Base-by-base conservation (phyloP, 2,329 filamentous ascomycete genomes). In the Trichoderma cornu-damae region DNA sequence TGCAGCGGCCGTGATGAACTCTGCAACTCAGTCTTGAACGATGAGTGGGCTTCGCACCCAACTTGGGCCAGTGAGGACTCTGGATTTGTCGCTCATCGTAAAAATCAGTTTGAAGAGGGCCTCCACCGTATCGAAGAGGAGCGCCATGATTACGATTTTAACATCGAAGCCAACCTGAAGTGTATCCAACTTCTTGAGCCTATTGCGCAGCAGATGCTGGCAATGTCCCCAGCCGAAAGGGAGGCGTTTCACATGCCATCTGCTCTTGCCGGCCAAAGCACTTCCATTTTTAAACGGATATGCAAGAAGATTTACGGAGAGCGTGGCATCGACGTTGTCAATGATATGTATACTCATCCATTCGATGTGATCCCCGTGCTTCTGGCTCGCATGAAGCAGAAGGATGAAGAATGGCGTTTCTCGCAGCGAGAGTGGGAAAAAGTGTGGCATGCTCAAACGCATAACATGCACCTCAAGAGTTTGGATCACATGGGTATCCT, bases 1-100 rank as follows among this genome's bases (percentile, higher is more conserved):
- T 99, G 94, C 75, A 94, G 90, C 68, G 94, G 94, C 9, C 88
- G 94, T 44, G 94, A 99, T 68, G 91, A 96, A 70, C 86, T 99
- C 64, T 99, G 94, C 74, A 87, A 90, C 64, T 87, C 88, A 22
- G 93, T 99, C 0, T 79, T 99, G 55, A 99, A 99, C 63, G 94
- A 99, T 65, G 90, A 96, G 64, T 99, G 94, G 94, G 94, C 94
- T 2, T 97, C 93, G 24, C 94, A 99, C 73, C 94, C 94, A 3
- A 99, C 94, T 0, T 99, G 94, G 94, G 94, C 93, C 1, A 97
- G 93, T 1, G 94, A 99, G 72, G 94, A 99, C 69, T 96, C 90
- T 43, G 94, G 94, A 0, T 99, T 99, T 66, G 93, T 99, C 59
- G 94, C 94, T 11, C 94, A 99, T 73, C 85, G 93, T 61, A 99